phyloP scores from a whole-genome alignment of 164 flowering plant species.

The Vitis rupestris region DNA sequence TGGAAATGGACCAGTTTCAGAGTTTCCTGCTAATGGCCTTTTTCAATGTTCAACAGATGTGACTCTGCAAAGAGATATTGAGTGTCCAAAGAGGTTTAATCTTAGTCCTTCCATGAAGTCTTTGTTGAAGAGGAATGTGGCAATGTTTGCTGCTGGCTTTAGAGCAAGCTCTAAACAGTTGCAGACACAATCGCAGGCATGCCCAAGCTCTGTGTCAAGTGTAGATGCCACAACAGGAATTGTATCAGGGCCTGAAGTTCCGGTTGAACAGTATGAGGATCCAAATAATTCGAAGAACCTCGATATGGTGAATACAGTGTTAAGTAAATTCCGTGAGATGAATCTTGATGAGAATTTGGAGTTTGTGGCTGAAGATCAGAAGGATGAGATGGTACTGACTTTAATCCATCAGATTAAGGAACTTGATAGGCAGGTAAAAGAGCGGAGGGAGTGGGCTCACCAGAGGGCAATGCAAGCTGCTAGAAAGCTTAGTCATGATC shows the following conservation, averaged over 20 bases:
- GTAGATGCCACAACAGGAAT: conserved; percentile 28
- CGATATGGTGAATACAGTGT: conserved; percentile 54
- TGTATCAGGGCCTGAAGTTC: conserved; percentile 23
- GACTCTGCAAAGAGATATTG: conserved; percentile 48
- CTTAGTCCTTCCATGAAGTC: conserved; percentile 79
- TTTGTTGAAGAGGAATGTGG: conserved; percentile 76
- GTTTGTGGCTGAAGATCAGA: conserved; percentile 50
- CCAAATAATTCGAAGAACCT: conserved; percentile 32
- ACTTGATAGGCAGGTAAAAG: conserved; percentile 76
- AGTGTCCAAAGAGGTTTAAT: conserved; percentile 81
- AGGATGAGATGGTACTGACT: conserved; percentile 63
- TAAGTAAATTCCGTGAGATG: conserved; percentile 79
- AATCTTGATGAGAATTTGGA: conserved; percentile 70
- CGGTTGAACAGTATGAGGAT: conserved; percentile 35
- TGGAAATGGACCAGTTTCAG: conserved; percentile 57
- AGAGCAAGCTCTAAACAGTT: conserved; percentile 62
- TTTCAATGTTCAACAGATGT: conserved; percentile 38
- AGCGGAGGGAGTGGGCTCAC: conserved; percentile 95
- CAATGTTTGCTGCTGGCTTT: conserved; percentile 78
- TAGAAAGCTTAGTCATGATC: conserved; percentile 78
- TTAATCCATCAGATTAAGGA: conserved; percentile 74
- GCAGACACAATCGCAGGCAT: conserved; percentile 40
- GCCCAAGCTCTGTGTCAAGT: conserved; percentile 27
- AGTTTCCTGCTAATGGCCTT: conserved; percentile 37
- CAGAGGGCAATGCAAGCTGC: conserved; percentile 99